Conservation (phyloP, 306 rosid genomes). For the Vigna angularis region DNA sequence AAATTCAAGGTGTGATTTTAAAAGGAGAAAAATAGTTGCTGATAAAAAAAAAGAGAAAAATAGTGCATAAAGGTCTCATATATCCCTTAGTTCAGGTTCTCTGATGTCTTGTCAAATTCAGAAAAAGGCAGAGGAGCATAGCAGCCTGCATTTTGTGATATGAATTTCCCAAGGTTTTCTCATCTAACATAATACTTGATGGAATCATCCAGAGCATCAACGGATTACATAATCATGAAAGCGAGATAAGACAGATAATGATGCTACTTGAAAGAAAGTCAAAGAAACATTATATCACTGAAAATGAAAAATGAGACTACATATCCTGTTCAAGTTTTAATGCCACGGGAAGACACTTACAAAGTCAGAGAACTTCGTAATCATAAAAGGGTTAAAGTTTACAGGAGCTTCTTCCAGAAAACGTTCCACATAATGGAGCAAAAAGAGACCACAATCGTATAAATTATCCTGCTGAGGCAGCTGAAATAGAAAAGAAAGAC, state of each 20-base stretch:
- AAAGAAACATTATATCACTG: constrained; percentile 8
- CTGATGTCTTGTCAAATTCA: constrained; percentile 6
- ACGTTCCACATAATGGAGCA: constrained; percentile 81
- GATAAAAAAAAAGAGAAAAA: background rate
- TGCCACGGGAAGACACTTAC: constrained; percentile 59
- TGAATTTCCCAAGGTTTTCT: constrained; percentile 2
- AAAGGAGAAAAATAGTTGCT: background rate
- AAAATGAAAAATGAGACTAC: constrained; percentile 17
- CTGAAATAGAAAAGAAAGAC: constrained; percentile 49
- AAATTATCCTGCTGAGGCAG: constrained; percentile 85
- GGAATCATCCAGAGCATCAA: constrained; percentile 28
- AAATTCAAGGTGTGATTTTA: background rate
- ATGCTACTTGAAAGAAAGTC: background rate
- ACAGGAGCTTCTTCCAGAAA: constrained; percentile 73
- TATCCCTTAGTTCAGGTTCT: constrained; percentile 2
- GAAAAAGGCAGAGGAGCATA: constrained; percentile 27
- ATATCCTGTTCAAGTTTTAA: constrained; percentile 28
- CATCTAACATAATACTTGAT: background rate
- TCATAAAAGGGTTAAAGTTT: constrained; percentile 62
- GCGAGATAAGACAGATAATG: constrained; percentile 26
- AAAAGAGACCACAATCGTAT: constrained; percentile 83
- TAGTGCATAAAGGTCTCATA: background rate
- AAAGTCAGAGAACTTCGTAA: constrained; percentile 61
- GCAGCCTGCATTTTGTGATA: constrained; percentile 28
- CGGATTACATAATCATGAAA: constrained; percentile 19